Evolutionary conservation across 148 eudicot species (phyloP).

Genomic region (Mesembryanthemum crystallinum): DNA sequence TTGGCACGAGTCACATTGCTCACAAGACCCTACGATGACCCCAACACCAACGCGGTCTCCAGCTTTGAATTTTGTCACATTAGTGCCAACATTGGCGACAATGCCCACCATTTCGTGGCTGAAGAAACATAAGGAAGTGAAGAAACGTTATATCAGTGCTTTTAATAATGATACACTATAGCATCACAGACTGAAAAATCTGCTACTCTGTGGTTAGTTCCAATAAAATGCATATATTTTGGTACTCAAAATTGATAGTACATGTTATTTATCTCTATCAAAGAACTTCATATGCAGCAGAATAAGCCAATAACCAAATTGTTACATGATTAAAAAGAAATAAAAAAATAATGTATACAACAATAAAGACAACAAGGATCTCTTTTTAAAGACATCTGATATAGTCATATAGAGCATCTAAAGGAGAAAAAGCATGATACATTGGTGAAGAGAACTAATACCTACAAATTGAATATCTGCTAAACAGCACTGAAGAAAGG

Average conservation of each 20-base stretch:
- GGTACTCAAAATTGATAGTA: neutral
- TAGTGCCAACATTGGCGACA: conserved; percentile 48
- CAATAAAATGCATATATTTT: neutral
- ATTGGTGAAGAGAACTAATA: neutral
- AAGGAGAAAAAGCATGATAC: neutral
- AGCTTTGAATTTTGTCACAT: conserved; percentile 50
- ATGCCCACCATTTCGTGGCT: conserved; percentile 72
- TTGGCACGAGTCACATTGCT: conserved; percentile 48
- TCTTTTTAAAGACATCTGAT: neutral
- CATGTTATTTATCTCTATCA: too few species aligned
- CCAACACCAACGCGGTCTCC: conserved; percentile 75
- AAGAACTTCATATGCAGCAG: neutral
- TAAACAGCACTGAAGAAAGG: neutral
- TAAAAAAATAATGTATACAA: too few species aligned
- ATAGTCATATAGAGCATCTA: neutral
- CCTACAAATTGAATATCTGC: too few species aligned
- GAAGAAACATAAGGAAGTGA: neutral
- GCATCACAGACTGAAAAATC: neutral
- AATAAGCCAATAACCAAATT: neutral
- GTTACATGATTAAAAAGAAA: too few species aligned
- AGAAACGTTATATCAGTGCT: neutral
- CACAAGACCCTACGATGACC: conserved; percentile 56
- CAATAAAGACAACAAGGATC: too few species aligned
- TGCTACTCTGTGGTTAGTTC: too few species aligned
- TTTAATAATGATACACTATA: neutral